These are phyloP conservation scores for Dactylellina parvicollis DNA, from an alignment of 2,329 filamentous ascomycete genomes.

Conservation along the genomic window DNA sequence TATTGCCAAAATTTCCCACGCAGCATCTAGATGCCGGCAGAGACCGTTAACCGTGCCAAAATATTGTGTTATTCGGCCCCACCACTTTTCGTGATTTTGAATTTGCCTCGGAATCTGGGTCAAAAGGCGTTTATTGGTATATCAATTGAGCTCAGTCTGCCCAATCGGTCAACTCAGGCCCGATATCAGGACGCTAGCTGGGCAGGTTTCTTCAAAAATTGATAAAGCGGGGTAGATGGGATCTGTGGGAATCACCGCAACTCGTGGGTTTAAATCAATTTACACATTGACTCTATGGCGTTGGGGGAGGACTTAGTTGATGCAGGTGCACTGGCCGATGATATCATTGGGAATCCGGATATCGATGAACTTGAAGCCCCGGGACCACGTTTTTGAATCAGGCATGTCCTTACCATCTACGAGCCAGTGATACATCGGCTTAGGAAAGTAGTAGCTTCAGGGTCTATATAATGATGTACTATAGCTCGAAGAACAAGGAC, in stretches of 20 bases:
- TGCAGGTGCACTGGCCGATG: constrained; percentile 5
- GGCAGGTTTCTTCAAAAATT: neutral
- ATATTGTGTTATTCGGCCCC: neutral
- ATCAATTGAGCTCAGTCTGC: constrained; percentile 6
- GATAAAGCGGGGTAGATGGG: neutral
- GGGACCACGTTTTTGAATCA: constrained; percentile 33
- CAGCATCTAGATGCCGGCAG: neutral
- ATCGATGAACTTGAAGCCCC: constrained; percentile 3
- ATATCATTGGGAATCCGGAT: constrained; percentile 18
- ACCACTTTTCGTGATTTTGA: neutral
- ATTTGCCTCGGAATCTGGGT: neutral
- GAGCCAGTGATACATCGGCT: neutral
- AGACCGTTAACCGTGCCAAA: neutral
- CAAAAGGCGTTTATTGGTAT: neutral
- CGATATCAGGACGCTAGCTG: neutral
- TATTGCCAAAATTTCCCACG: neutral
- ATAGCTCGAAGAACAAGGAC: neutral
- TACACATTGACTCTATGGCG: no score
- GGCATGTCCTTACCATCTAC: neutral
- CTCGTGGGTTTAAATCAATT: no score
- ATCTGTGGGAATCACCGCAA: neutral
- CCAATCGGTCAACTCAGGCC: neutral
- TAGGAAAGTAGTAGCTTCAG: neutral
- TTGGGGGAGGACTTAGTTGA: no score
- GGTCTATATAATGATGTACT: constrained; percentile 3